phyloP scores from a whole-genome alignment of 2,329 filamentous ascomycete genomes.

The Aureobasidium zeae region DNA sequence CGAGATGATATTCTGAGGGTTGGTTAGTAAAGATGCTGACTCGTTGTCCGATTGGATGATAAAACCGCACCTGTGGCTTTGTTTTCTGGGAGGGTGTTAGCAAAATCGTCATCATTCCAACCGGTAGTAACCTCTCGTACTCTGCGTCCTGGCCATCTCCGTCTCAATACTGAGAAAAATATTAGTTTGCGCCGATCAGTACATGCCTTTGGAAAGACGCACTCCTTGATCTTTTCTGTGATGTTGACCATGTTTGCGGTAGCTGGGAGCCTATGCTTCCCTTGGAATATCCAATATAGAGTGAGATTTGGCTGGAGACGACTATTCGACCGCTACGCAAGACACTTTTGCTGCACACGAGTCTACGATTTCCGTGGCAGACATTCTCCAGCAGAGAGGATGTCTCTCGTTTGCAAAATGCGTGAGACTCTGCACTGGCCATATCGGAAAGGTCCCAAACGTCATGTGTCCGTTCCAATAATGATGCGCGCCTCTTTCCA shows the following conservation, averaged over 20 bases:
- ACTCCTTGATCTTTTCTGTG: constrained; percentile 99
- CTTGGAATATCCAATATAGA: too few species aligned
- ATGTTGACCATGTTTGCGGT: constrained; percentile 82
- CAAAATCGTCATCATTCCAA: constrained; percentile 3
- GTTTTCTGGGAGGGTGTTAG: constrained; percentile 60
- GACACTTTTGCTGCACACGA: constrained; percentile 5
- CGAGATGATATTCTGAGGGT: constrained; percentile 83
- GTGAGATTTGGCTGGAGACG: too few species aligned
- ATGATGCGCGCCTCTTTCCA: too few species aligned
- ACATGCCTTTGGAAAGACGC: constrained; percentile 19
- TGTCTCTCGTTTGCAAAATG: not conserved
- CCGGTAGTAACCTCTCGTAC: constrained; percentile 45
- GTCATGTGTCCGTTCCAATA: too few species aligned
- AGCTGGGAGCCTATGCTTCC: not conserved
- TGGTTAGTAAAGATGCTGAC: too few species aligned
- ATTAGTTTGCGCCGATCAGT: too few species aligned
- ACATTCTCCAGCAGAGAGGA: constrained; percentile 8
- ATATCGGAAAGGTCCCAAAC: not conserved
- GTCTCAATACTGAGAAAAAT: constrained; percentile 73
- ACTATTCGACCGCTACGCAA: too few species aligned
- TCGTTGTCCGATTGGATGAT: too few species aligned
- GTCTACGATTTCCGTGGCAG: constrained; percentile 11
- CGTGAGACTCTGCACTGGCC: not conserved
- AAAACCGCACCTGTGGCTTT: constrained; percentile 80
- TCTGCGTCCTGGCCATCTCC: constrained; percentile 98